phyloP scores from a whole-genome alignment of 2,329 filamentous ascomycete genomes.

The Scedosporium apiospermum region DNA sequence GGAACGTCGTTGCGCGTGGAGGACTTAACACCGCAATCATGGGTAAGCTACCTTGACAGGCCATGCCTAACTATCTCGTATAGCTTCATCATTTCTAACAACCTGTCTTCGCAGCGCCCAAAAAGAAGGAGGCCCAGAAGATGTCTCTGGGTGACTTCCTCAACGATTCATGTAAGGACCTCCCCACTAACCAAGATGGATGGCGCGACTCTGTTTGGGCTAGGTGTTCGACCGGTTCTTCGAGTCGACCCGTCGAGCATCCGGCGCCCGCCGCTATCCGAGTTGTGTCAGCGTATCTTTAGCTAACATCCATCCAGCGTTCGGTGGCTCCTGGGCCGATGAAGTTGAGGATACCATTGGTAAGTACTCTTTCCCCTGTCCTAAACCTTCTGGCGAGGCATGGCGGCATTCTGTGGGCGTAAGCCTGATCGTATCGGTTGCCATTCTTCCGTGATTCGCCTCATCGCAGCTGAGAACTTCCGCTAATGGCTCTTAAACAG shows the following conservation, averaged over 20 bases:
- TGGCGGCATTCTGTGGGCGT: background rate
- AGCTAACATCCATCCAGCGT: conserved; percentile 23
- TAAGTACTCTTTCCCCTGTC: conserved; percentile 35
- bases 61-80: conserved; percentile 8
- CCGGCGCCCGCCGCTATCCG: background rate
- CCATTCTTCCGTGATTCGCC: conserved; percentile 6
- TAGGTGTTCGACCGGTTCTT: too few species aligned
- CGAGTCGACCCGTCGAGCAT: background rate
- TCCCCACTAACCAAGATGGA: background rate
- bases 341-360: conserved; percentile 88
- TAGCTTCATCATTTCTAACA: conserved; percentile 10
- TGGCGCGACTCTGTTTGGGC: too few species aligned
- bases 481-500: background rate
- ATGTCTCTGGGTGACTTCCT: conserved; percentile 97
- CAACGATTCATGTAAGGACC: conserved; percentile 57
- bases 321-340: conserved; percentile 88
- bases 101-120: conserved; percentile 54
- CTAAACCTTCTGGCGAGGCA: background rate
- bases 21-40: conserved; percentile 47
- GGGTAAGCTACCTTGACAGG: conserved; percentile 32
- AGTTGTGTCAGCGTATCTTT: background rate
- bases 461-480: background rate
- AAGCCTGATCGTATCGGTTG: background rate
- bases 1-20: conserved; percentile 32
- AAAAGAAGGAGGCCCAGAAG: conserved; percentile 90